phyloP scores from a whole-genome alignment of 176 grass and related monocot species.

The Oryza punctata region DNA sequence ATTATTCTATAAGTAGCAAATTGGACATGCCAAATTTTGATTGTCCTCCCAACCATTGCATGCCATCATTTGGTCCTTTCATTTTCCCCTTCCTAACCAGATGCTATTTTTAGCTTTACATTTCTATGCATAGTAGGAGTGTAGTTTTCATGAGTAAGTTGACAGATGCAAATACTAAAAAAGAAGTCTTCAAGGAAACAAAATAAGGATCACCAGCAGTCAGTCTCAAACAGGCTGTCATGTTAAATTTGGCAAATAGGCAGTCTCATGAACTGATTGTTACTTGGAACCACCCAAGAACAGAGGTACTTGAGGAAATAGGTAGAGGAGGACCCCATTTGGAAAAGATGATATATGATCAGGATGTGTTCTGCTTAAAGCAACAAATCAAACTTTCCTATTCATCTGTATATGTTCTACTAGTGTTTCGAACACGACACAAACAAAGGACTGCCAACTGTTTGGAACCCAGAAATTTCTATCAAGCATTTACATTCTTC shows the following conservation, averaged over 20 bases:
- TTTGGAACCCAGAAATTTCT: background rate
- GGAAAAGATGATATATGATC: background rate
- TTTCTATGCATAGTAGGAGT: background rate
- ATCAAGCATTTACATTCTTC: background rate
- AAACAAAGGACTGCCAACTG: background rate
- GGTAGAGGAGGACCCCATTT: background rate
- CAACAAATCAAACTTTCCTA: background rate
- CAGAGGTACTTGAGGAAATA: background rate
- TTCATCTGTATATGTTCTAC: background rate
- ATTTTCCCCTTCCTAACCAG: background rate
- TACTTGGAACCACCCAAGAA: background rate
- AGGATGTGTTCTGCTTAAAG: background rate
- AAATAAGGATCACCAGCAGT: background rate
- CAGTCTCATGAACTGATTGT: background rate
- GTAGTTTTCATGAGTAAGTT: slow-evolving; percentile 8
- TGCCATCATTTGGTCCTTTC: background rate
- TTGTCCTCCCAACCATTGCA: slow-evolving; percentile 6
- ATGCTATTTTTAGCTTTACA: slow-evolving; percentile 23
- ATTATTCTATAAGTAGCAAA: slow-evolving; percentile 16
- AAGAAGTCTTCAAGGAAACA: slow-evolving; percentile 11
- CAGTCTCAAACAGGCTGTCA: background rate
- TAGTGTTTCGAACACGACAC: background rate
- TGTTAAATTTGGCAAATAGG: background rate
- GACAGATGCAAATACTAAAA: background rate
- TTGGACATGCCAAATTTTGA: background rate